Evolutionary conservation across 2,329 filamentous ascomycete species (phyloP), one percentile per base, ranked within the genome.

Genomic region (Aspergillus pseudotamarii): DNA sequence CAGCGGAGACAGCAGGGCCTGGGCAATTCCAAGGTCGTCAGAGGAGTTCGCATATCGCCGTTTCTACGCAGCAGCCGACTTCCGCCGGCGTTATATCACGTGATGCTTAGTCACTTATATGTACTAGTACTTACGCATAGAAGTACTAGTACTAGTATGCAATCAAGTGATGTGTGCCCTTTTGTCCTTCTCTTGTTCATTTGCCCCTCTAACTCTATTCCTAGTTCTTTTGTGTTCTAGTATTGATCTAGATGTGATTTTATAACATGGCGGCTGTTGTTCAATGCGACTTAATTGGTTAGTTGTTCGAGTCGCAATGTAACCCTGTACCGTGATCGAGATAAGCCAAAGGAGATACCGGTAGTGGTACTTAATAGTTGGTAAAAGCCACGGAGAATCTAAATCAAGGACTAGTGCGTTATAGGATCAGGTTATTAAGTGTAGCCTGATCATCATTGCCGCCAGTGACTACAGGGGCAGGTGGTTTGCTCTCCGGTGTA

Each of bases 81-180:
- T 69, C 68, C 68, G 64, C 68, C 68, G 66, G 67, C n/a, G 41
- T 58, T 58, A 46, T 19, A 55, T 69, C 68, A 69, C 66, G 68
- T 69, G 68, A n/a, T 57, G 62, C 12, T 64, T 68, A 69, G 65
- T 61, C 57, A 64, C 23, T 10, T 50, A 14, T 53, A 59, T 34
- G 16, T 14, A 8, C 14, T n/a, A n/a, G n/a, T n/a, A 16, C 19
- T 41, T 23, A 11, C 30, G n/a, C 16, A 38, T 3, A 6, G 46
- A 26, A 48, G 50, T 21, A n/a, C n/a, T n/a, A n/a, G n/a, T n/a
- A n/a, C n/a, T n/a, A 53, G 38, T 19, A 51, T 51, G 23, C 14
- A 30, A 16, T 32, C 48, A 19, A 38, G 11, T 54, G 30, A 36
- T 5, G 32, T 14, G 16, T 23, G 5, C 11, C 9, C 9, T 19